Conservation (phyloP, 1,284 basidiomycete genomes). For the Tausonia pullulans region DNA sequence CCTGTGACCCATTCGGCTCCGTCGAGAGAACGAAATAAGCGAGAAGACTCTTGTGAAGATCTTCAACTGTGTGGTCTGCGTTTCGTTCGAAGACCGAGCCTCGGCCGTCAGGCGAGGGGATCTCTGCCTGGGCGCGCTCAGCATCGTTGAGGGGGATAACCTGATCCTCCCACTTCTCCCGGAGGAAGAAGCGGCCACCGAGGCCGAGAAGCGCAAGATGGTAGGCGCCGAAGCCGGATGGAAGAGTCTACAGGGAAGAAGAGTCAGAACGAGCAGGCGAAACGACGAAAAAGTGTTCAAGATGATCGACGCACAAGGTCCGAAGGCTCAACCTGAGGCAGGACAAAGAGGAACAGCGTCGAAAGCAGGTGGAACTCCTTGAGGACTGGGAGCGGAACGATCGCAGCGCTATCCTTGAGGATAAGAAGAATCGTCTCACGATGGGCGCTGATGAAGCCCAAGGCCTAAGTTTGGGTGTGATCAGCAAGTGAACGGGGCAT, state of each 20-base stretch:
- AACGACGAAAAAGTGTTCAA: not conserved
- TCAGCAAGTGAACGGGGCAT: not conserved
- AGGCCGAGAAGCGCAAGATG: conserved; percentile 69
- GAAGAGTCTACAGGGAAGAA: conserved; percentile 41
- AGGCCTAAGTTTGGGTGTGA: conserved; percentile 26
- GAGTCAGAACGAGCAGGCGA: not conserved
- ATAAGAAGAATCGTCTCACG: conserved; percentile 40
- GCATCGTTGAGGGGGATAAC: conserved; percentile 58
- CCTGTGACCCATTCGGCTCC: conserved; percentile 31
- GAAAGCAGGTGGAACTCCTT: conserved; percentile 40
- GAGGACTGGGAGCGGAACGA: conserved; percentile 34
- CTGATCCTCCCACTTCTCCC: conserved; percentile 47
- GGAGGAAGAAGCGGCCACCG: conserved; percentile 61
- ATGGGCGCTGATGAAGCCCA: conserved; percentile 41
- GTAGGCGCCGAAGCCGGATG: conserved; percentile 64
- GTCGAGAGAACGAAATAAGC: conserved; percentile 19
- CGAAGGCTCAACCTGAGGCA: conserved; percentile 36
- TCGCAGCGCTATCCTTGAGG: conserved; percentile 35
- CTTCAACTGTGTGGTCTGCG: conserved; percentile 21
- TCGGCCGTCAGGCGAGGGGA: conserved; percentile 36
- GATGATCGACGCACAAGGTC: conserved; percentile 52
- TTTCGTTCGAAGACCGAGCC: conserved; percentile 11
- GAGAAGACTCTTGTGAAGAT: conserved; percentile 31
- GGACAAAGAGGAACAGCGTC: conserved; percentile 36
- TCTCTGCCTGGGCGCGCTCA: conserved; percentile 50